These are phyloP conservation scores for Speleostelium caveatum DNA, from an alignment of 78 protist species.

Conservation along the genomic window DNA sequence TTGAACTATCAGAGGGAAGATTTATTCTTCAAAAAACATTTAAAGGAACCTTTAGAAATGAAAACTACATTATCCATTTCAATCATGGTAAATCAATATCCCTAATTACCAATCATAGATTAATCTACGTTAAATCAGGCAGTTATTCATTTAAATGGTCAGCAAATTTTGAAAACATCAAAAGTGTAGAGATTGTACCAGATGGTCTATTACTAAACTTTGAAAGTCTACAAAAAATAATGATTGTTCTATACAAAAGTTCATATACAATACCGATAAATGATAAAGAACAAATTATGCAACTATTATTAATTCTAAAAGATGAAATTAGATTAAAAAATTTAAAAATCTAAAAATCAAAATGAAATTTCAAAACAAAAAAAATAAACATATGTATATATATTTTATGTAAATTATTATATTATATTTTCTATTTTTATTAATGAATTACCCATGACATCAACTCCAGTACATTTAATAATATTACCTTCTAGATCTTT, in stretches of 20 bases:
- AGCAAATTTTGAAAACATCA: conserved; percentile 19
- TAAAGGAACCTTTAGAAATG: conserved; percentile 39
- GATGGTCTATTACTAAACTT: conserved; percentile 36
- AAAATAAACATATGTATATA: too few species aligned
- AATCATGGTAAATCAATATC: conserved; percentile 27
- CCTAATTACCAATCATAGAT: conserved; percentile 20
- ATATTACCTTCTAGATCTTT: too few species aligned
- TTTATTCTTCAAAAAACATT: conserved; percentile 34
- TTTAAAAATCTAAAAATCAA: too few species aligned
- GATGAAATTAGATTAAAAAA: conserved; percentile 8
- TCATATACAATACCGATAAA: neutral
- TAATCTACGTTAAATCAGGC: conserved; percentile 10
- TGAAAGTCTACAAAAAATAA: conserved; percentile 56
- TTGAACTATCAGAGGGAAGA: conserved; percentile 37
- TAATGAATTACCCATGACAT: too few species aligned
- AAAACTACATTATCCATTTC: conserved; percentile 41
- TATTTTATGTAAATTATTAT: too few species aligned
- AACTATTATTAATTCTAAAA: conserved; percentile 20
- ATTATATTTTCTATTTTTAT: too few species aligned
- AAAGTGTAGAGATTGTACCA: conserved; percentile 10
- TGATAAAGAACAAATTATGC: conserved; percentile 24
- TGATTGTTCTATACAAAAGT: conserved; percentile 25
- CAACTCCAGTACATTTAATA: too few species aligned
- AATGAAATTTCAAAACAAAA: too few species aligned
- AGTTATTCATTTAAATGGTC: conserved; percentile 50